phyloP scores from a whole-genome alignment of 179 eudicot species.

The Beta macrorhiza region DNA sequence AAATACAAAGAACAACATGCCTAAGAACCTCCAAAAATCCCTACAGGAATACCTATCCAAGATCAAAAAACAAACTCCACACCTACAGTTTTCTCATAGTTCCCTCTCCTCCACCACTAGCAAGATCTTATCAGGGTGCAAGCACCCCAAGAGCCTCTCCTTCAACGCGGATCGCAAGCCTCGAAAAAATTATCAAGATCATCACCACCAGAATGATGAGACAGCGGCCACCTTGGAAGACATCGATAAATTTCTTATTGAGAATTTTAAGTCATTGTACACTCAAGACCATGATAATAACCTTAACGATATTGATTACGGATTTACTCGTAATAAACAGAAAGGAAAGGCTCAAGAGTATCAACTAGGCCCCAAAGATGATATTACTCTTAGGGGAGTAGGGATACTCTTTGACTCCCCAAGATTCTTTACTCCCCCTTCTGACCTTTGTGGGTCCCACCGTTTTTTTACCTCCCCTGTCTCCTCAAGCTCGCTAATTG shows the following conservation, averaged over 20 bases:
- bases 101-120: conserved; percentile 42
- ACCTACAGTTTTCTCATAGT: conserved; percentile 38
- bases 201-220: conserved; percentile 9
- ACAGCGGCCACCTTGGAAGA: conserved; percentile 54
- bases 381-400: background rate
- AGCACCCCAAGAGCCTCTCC: conserved; percentile 51
- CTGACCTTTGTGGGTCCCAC: conserved; percentile 37
- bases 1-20: conserved; percentile 29
- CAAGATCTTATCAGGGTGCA: conserved; percentile 45
- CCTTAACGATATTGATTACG: background rate
- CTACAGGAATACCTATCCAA: conserved; percentile 48
- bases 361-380: background rate
- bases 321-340: background rate
- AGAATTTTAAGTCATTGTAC: conserved; percentile 56
- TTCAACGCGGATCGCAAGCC: conserved; percentile 22
- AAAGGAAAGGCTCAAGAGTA: conserved; percentile 11
- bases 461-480: conserved; percentile 36
- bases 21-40: conserved; percentile 51
- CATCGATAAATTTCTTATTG: conserved; percentile 47
- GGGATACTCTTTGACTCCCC: conserved; percentile 29
- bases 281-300: conserved; percentile 11
- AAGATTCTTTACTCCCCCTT: conserved; percentile 29
- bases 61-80: conserved; percentile 42
- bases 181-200: conserved; percentile 1
- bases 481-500: conserved; percentile 42